Percentiles rank a stretch among this genome's conserved stretches.
Conservation (phyloP, 768 basidiomycete species). For the Coprinellus aureogranulatus region DNA sequence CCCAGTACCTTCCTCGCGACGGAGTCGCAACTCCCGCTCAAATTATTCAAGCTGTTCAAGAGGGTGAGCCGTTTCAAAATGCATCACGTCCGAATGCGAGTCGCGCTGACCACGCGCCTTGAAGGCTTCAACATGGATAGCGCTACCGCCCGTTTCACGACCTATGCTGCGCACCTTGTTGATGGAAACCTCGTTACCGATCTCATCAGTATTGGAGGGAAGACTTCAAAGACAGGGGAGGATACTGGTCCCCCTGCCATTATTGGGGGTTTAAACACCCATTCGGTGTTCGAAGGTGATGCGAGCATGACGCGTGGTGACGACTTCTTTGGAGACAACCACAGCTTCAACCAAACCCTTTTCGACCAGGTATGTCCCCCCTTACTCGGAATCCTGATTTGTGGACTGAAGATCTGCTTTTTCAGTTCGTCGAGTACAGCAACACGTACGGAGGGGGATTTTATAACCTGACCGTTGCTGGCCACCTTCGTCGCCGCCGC, state of each 20-base stretch:
- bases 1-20: slow-evolving; percentile 12
- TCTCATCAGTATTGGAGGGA: slow-evolving; percentile 18
- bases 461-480: slow-evolving; percentile 16
- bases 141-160: slow-evolving; percentile 8
- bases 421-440: slow-evolving; percentile 13
- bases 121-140: slow-evolving; percentile 19
- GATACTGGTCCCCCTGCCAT: slow-evolving; percentile 15
- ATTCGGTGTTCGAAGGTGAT: slow-evolving; percentile 14
- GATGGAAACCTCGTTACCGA: slow-evolving; percentile 18
- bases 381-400: no score
- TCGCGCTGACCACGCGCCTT: background rate
- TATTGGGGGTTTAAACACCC: slow-evolving; percentile 15
- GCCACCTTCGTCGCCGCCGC: slow-evolving; percentile 13
- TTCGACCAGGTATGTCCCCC: slow-evolving; percentile 19
- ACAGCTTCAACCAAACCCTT: slow-evolving; percentile 21
- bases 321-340: slow-evolving; percentile 18
- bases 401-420: no score
- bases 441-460: slow-evolving; percentile 19
- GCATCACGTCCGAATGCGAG: no score
- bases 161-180: slow-evolving; percentile 14
- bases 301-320: slow-evolving; percentile 10
- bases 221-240: slow-evolving; percentile 15
- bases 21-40: slow-evolving; percentile 13
- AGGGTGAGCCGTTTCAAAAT: no score
- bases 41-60: slow-evolving; percentile 9